phyloP scores from a whole-genome alignment of 768 basidiomycete genomes.

The Tremella yokohamensis region DNA sequence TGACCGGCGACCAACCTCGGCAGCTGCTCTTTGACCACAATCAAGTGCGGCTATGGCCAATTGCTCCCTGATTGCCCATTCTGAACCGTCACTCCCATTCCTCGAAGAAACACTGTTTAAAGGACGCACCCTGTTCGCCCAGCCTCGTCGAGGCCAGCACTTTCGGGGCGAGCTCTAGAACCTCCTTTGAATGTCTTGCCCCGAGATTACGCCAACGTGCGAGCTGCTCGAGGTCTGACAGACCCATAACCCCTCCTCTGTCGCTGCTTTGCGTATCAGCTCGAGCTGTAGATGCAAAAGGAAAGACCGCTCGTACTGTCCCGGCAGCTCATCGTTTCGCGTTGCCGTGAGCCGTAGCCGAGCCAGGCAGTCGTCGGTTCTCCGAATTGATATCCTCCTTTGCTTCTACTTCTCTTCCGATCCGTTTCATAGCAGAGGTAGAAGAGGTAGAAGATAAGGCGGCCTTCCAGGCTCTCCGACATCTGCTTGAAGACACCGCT shows the following conservation, averaged over 20 bases:
- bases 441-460: too few relatives aligned
- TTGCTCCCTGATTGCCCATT: constrained; percentile 51
- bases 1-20: constrained; percentile 26
- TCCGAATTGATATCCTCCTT: too few relatives aligned
- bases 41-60: constrained; percentile 49
- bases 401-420: too few relatives aligned
- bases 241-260: not conserved
- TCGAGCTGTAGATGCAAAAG: not conserved
- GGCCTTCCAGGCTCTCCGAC: too few relatives aligned
- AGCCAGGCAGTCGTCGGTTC: too few relatives aligned
- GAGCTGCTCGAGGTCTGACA: constrained; percentile 26
- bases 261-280: not conserved
- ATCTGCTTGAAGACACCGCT: too few relatives aligned
- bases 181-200: constrained; percentile 43
- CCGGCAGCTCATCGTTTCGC: too few relatives aligned
- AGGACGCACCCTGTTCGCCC: constrained; percentile 39
- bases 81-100: constrained; percentile 20
- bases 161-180: constrained; percentile 34
- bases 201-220: constrained; percentile 43
- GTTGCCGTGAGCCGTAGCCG: too few relatives aligned
- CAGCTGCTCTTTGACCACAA: constrained; percentile 31
- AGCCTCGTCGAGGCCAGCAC: constrained; percentile 20
- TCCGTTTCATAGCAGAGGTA: too few relatives aligned
- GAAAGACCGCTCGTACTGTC: too few relatives aligned
- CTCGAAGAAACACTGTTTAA: not conserved